Evolutionary conservation across 208 protist genomes (phyloP).

Genomic region (Herpetomonas tarakana): DNA sequence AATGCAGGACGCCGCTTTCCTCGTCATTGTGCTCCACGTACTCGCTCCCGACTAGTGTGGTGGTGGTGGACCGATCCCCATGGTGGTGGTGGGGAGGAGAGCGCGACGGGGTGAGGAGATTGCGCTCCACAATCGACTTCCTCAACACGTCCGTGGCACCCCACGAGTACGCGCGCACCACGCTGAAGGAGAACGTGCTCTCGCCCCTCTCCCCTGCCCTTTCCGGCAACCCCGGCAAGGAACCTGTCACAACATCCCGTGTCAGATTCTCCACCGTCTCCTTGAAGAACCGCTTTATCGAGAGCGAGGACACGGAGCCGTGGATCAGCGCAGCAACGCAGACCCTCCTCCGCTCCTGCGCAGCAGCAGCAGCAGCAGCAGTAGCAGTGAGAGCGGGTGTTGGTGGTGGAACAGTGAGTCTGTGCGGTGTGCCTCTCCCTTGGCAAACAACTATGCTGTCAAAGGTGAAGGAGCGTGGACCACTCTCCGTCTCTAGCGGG

Average conservation of each 20-base stretch:
- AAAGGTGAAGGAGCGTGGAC: neutral
- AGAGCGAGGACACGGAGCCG: neutral
- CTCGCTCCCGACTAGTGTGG: constrained; percentile 8
- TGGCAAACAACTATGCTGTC: neutral
- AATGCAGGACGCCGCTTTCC: neutral
- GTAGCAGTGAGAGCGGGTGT: too few relatives aligned
- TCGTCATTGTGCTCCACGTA: neutral
- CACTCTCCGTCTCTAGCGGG: neutral
- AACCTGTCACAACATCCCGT: too few relatives aligned
- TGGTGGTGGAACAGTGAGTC: too few relatives aligned
- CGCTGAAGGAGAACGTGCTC: constrained; percentile 13
- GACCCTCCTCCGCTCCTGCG: too few relatives aligned
- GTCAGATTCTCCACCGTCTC: neutral
- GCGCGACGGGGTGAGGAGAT: constrained; percentile 4
- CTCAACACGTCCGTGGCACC: constrained; percentile 25
- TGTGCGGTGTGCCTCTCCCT: too few relatives aligned
- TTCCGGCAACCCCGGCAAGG: too few relatives aligned
- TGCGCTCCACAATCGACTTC: constrained; percentile 15
- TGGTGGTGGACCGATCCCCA: neutral
- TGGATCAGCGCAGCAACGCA: neutral
- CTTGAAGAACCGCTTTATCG: neutral
- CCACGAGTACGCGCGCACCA: constrained; percentile 35
- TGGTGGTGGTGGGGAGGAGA: neutral
- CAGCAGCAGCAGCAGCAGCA: too few relatives aligned
- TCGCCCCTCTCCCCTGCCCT: too few relatives aligned